phyloP scores from a whole-genome alignment of 192 early-diverging fungal genomes.

The Obelidium mucronatum region DNA sequence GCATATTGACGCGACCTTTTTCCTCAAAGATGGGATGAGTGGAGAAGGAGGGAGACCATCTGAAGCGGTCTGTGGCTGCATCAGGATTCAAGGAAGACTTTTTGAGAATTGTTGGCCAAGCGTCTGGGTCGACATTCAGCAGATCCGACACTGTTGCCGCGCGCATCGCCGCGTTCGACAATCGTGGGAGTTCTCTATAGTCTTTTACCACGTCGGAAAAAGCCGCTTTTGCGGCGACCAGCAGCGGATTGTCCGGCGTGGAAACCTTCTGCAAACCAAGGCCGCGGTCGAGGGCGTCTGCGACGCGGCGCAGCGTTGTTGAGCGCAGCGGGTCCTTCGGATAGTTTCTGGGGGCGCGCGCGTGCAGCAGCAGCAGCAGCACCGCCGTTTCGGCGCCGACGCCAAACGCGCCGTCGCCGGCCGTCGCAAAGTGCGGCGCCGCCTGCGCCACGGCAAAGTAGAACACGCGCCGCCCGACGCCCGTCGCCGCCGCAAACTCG shows the following conservation, averaged over 20 bases:
- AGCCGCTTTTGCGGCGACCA: not conserved
- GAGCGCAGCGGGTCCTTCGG: not conserved
- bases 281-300: not conserved
- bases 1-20: constrained; percentile 6
- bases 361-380: not conserved
- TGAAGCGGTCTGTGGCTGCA: not conserved
- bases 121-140: not conserved
- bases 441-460: not conserved
- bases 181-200: too few relatives aligned
- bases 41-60: constrained; percentile 12
- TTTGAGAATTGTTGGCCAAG: not conserved
- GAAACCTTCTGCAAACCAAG: not conserved
- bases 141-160: not conserved
- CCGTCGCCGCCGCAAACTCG: too few relatives aligned
- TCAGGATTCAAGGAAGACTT: not conserved
- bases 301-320: not conserved
- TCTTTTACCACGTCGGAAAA: too few relatives aligned
- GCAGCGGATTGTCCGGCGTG: not conserved
- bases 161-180: too few relatives aligned
- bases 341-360: not conserved
- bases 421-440: not conserved
- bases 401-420: not conserved
- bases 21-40: constrained; percentile 24
- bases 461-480: constrained; percentile 42
- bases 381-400: not conserved